Evolutionary conservation across 768 basidiomycete genomes (phyloP).

Genomic region (Mycena amicta): DNA sequence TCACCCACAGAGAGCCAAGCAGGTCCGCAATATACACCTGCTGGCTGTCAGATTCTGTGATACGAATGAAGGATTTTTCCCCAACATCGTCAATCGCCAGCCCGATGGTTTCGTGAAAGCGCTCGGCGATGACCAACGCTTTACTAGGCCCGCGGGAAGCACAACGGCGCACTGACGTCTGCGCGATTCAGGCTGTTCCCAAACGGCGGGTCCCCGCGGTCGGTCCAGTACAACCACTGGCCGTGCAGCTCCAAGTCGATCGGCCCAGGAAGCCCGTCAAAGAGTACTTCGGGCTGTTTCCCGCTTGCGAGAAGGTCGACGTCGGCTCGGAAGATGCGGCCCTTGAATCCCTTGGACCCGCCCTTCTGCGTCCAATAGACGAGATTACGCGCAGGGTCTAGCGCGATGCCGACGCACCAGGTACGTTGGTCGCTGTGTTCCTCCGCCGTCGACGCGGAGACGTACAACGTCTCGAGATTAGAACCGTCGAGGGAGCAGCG

Average conservation of each 20-base stretch:
- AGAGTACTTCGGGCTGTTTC: slow-evolving; percentile 4
- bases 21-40: slow-evolving; percentile 19
- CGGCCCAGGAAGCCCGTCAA: slow-evolving; percentile 14
- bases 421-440: slow-evolving; percentile 17
- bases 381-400: slow-evolving; percentile 13
- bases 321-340: slow-evolving; percentile 15
- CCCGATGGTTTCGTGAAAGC: slow-evolving; percentile 21
- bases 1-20: slow-evolving; percentile 19
- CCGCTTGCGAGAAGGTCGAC: slow-evolving; percentile 1
- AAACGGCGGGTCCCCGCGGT: slow-evolving; percentile 18
- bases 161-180: slow-evolving; percentile 6
- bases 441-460: slow-evolving; percentile 6
- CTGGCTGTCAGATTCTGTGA: background rate
- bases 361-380: slow-evolving; percentile 24
- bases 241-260: slow-evolving; percentile 15
- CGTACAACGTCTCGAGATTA: slow-evolving; percentile 13
- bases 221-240: slow-evolving; percentile 15
- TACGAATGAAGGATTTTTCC: slow-evolving; percentile 10
- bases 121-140: slow-evolving; percentile 16
- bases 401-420: slow-evolving; percentile 19
- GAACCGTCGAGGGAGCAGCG: slow-evolving; percentile 21
- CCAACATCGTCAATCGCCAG: slow-evolving; percentile 12
- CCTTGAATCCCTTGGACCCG: slow-evolving; percentile 7
- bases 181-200: slow-evolving; percentile 21
- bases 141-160: slow-evolving; percentile 8